Conservation (phyloP, 1,284 basidiomycete genomes). For the Marasmius fiardii region DNA sequence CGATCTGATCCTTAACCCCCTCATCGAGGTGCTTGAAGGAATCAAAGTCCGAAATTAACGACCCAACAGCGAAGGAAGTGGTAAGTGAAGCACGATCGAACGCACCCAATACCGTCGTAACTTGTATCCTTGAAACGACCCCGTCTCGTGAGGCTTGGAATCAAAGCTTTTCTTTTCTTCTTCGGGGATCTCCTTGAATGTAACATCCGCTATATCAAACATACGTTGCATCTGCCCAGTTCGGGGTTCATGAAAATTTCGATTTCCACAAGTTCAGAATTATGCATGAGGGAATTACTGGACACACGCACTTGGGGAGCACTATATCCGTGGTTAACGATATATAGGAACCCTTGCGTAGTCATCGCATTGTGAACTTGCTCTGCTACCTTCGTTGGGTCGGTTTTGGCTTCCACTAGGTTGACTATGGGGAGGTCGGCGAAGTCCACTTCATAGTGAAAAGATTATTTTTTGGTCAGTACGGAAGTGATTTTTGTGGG, state of each 20-base stretch:
- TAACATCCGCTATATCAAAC: slow-evolving; percentile 61
- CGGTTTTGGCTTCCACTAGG: slow-evolving; percentile 32
- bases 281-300: too few species aligned
- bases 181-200: slow-evolving; percentile 47
- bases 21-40: slow-evolving; percentile 28
- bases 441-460: slow-evolving; percentile 34
- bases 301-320: neutral
- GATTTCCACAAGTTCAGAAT: too few species aligned
- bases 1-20: slow-evolving; percentile 56
- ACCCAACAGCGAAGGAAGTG: too few species aligned
- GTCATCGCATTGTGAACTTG: slow-evolving; percentile 40
- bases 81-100: too few species aligned
- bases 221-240: slow-evolving; percentile 48
- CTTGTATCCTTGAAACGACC: slow-evolving; percentile 62
- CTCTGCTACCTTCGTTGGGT: slow-evolving; percentile 31
- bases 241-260: too few species aligned
- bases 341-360: slow-evolving; percentile 39
- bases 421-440: slow-evolving; percentile 44
- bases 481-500: too few species aligned
- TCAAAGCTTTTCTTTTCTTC: slow-evolving; percentile 57
- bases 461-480: too few species aligned
- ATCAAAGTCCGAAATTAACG: too few species aligned
- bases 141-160: slow-evolving; percentile 43
- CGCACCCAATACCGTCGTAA: slow-evolving; percentile 50
- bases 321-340: slow-evolving; percentile 32